phyloP scores from a whole-genome alignment of 2,329 filamentous ascomycete genomes.

The Rutstroemia sp. region DNA sequence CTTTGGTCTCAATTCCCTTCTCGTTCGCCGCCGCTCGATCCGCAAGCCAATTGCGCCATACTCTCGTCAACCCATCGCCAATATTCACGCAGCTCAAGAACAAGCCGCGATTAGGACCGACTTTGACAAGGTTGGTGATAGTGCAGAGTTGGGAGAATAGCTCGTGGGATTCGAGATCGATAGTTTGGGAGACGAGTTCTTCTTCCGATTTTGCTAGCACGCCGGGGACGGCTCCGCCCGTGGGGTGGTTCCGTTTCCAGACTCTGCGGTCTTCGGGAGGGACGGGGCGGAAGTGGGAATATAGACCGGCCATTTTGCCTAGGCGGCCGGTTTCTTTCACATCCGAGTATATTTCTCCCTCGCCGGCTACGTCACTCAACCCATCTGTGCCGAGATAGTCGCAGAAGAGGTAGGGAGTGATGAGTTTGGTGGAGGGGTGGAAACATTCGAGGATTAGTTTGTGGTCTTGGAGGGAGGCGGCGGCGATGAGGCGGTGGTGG shows the following conservation, averaged over 20 bases:
- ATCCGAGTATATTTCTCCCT: conserved; percentile 22
- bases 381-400: conserved; percentile 55
- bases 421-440: conserved; percentile 61
- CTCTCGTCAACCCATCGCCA: conserved; percentile 59
- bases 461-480: conserved; percentile 49
- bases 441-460: conserved; percentile 73
- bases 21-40: conserved; percentile 11
- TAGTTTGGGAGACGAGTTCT: conserved; percentile 47
- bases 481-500: conserved; percentile 53
- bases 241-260: conserved; percentile 14
- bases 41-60: conserved; percentile 67
- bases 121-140: conserved; percentile 59
- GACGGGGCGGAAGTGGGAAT: conserved; percentile 64
- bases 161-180: conserved; percentile 63
- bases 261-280: conserved; percentile 42
- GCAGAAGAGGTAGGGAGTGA: conserved; percentile 63
- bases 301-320: conserved; percentile 48
- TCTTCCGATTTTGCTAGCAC: conserved; percentile 25
- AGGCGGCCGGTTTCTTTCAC: conserved; percentile 29
- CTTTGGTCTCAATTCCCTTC: background rate
- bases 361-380: conserved; percentile 38
- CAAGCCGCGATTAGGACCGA: conserved; percentile 51
- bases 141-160: conserved; percentile 69
- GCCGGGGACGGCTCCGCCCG: conserved; percentile 31
- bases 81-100: conserved; percentile 60